Conservation (phyloP, 1,284 basidiomycete genomes). For the Agroathelia rolfsii region DNA sequence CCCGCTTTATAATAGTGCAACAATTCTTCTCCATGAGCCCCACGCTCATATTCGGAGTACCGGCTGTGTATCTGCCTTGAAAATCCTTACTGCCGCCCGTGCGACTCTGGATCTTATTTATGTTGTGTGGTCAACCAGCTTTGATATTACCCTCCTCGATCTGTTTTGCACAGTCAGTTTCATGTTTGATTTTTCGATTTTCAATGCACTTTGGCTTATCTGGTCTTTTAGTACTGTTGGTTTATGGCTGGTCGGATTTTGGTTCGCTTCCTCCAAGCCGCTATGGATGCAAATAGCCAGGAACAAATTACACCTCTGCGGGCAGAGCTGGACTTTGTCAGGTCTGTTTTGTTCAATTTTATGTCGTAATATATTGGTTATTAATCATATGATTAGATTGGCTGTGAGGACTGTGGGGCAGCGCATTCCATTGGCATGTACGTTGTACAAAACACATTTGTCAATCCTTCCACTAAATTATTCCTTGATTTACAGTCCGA, state of each 20-base stretch:
- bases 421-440: constrained; percentile 52
- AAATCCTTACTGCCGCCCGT: constrained; percentile 53
- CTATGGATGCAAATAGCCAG: constrained; percentile 38
- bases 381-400: constrained; percentile 26
- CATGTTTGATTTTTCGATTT: constrained; percentile 9
- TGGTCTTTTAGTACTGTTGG: constrained; percentile 48
- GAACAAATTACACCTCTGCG: constrained; percentile 47
- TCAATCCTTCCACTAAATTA: constrained; percentile 2
- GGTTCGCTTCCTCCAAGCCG: constrained; percentile 50
- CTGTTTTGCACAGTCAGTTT: constrained; percentile 45
- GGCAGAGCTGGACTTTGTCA: constrained; percentile 53
- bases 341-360: constrained; percentile 25
- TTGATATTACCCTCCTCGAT: constrained; percentile 55
- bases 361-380: constrained; percentile 3
- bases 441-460: constrained; percentile 17
- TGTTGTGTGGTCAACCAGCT: constrained; percentile 55
- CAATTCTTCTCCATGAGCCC: constrained; percentile 61
- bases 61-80: constrained; percentile 57
- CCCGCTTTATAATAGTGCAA: constrained; percentile 31
- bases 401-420: constrained; percentile 54
- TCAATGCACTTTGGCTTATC: constrained; percentile 8
- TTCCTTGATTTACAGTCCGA: constrained; percentile 28
- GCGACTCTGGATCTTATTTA: constrained; percentile 61
- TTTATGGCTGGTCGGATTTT: constrained; percentile 57
- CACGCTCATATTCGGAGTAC: constrained; percentile 48